phyloP scores from a whole-genome alignment of 2,329 filamentous ascomycete genomes.

The Aspergillus quadricinctus region DNA sequence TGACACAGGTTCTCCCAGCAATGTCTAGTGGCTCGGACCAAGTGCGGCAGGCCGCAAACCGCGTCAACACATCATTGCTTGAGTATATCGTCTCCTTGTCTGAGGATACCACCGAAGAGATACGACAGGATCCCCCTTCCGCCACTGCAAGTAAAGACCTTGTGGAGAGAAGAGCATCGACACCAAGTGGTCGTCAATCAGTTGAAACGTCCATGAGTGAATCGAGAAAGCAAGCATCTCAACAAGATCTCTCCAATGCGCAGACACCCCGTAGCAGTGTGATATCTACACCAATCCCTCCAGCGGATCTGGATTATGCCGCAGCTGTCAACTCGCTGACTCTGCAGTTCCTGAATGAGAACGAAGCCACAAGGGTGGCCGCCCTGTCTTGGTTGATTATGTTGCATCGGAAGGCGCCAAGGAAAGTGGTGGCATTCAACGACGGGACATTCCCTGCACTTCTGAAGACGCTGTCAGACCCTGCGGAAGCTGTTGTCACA shows the following conservation, averaged over 20 bases:
- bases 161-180: constrained; percentile 41
- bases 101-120: constrained; percentile 56
- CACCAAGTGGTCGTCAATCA: constrained; percentile 25
- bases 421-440: constrained; percentile 90
- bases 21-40: constrained; percentile 89
- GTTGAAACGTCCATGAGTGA: constrained; percentile 26
- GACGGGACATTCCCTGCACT: constrained; percentile 95
- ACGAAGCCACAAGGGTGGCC: constrained; percentile 90
- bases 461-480: constrained; percentile 92
- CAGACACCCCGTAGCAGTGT: constrained; percentile 44
- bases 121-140: constrained; percentile 31
- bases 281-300: constrained; percentile 44
- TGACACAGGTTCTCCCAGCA: constrained; percentile 87
- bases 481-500: constrained; percentile 91
- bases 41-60: constrained; percentile 80
- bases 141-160: constrained; percentile 37
- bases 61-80: constrained; percentile 87
- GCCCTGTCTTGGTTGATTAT: constrained; percentile 96
- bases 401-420: constrained; percentile 90
- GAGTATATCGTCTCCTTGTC: constrained; percentile 90
- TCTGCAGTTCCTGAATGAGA: constrained; percentile 89
- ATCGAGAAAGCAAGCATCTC: constrained; percentile 26
- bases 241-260: constrained; percentile 28
- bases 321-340: constrained; percentile 91
- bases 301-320: constrained; percentile 82